Evolutionary conservation across 2,329 filamentous ascomycete species (phyloP), one percentile per base, ranked within the genome.

Genomic region (Metarhizium humberi): DNA sequence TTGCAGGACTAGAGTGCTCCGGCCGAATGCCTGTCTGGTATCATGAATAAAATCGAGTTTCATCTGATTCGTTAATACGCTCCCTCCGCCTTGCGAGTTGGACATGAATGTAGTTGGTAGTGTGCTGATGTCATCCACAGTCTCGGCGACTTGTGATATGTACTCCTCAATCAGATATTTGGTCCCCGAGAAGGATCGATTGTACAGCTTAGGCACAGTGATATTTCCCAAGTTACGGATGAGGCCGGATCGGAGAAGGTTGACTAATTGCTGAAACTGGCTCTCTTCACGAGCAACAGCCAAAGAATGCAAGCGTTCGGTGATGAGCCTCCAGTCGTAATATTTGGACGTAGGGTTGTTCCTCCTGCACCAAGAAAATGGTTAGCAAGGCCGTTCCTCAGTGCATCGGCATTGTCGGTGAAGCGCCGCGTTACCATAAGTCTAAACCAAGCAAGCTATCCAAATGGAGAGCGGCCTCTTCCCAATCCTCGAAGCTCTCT

Each of bases 81-180:
- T 66, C 2, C 64, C 69, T 34, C 62, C 69, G n/a, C 68, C 67
- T 57, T 73, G 69, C 14, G 62, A 46, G 38, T 62, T 60, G 0
- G 62, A 60, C 1, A 62, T 72, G 0, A 77, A 74, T 18, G 75
- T 76, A 0, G 82, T 86, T 20, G 87, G 84, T 53, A 90, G 77
- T 20, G 69, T 73, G 32, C 85, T 85, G 42, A 96, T 85, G 64
- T 92, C 86, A 58, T 88, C 82, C 54, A 96, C 83, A 2, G 89
- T 87, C 56, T 87, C 81, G n/a, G 87, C 87, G 40, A 95, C 86
- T 66, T 92, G 85, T 1, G 86, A 85, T 58, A 95, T 86, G 66
- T 96, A 96, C 69, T 95, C 88, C 66, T 96, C 91, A 58, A 96
- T 95, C 50, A 96, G 74, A 53, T 88, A 81, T 68, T 96, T 96